Evolutionary conservation across 345 rosid genomes (phyloP).

Genomic region (Mercurialis annua): DNA sequence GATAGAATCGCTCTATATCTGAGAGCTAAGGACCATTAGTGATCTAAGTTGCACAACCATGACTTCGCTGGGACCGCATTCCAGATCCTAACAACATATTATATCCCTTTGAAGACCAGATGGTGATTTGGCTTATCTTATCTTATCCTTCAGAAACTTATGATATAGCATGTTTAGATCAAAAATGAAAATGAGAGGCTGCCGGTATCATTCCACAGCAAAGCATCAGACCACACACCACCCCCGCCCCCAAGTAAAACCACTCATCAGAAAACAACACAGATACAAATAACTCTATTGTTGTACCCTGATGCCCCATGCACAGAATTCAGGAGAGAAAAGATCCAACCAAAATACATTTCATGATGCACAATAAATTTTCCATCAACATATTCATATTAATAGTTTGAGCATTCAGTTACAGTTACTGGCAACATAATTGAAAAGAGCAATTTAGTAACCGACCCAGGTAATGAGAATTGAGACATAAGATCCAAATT

Average conservation of each 20-base stretch:
- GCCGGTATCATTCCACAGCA: too few species aligned
- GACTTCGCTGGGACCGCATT: neutral
- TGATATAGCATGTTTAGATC: too few species aligned
- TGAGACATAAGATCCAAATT: neutral
- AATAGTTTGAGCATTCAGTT: neutral
- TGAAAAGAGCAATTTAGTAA: neutral
- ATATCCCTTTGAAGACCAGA: too few species aligned
- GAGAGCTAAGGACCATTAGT: neutral
- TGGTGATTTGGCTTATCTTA: too few species aligned
- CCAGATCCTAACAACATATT: neutral
- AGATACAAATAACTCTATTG: neutral
- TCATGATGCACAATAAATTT: neutral
- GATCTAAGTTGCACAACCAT: too few species aligned
- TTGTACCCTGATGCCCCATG: neutral
- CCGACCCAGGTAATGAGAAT: neutral
- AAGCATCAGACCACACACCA: too few species aligned
- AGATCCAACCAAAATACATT: neutral
- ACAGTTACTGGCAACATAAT: slow-evolving; percentile 31
- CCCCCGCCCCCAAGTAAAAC: neutral
- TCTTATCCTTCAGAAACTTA: too few species aligned
- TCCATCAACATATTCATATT: neutral
- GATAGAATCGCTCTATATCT: neutral
- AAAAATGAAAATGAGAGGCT: too few species aligned
- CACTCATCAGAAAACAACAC: neutral
- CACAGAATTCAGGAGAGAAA: neutral